A percentile compares a stretch with the other conserved stretches of the same genome.
These are phyloP conservation scores for Apiospora phragmitis DNA, from an alignment of 2,329 filamentous ascomycete genomes.

Conservation along the genomic window DNA sequence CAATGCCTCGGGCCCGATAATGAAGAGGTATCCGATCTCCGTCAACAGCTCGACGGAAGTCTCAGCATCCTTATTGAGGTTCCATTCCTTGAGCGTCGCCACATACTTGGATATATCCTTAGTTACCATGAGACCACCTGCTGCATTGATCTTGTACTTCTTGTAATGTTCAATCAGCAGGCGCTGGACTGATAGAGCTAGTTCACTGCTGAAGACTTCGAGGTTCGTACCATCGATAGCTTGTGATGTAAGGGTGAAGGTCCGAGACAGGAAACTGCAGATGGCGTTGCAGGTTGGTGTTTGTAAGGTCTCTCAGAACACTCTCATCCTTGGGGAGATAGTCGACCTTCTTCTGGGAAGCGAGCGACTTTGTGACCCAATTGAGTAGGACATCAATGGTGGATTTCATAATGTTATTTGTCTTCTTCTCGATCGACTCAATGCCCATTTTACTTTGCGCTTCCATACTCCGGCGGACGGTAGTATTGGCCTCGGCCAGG, in stretches of 20 bases:
- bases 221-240: conserved; percentile 84
- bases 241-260: conserved; percentile 61
- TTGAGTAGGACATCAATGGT: conserved; percentile 69
- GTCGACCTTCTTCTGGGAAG: conserved; percentile 82
- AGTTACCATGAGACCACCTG: conserved; percentile 90
- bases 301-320: conserved; percentile 72
- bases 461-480: conserved; percentile 86
- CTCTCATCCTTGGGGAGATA: conserved; percentile 81
- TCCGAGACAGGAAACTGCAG: conserved; percentile 74
- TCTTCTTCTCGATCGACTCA: conserved; percentile 80
- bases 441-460: conserved; percentile 75
- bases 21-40: conserved; percentile 94
- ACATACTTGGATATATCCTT: conserved; percentile 96
- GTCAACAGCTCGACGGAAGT: conserved; percentile 79
- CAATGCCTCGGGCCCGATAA: conserved; percentile 80
- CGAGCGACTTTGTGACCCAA: conserved; percentile 72
- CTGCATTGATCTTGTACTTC: conserved; percentile 88
- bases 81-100: conserved; percentile 81
- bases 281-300: conserved; percentile 83
- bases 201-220: conserved; percentile 77
- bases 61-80: conserved; percentile 67
- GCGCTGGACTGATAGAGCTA: conserved; percentile 75
- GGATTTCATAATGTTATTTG: conserved; percentile 60
- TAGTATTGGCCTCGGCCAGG: conserved; percentile 85
- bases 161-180: conserved; percentile 92